A percentile compares a stretch with the other conserved stretches of the same genome.
Evolutionary conservation across 345 rosid genomes (phyloP).

Genomic region (Garcia nutans): DNA sequence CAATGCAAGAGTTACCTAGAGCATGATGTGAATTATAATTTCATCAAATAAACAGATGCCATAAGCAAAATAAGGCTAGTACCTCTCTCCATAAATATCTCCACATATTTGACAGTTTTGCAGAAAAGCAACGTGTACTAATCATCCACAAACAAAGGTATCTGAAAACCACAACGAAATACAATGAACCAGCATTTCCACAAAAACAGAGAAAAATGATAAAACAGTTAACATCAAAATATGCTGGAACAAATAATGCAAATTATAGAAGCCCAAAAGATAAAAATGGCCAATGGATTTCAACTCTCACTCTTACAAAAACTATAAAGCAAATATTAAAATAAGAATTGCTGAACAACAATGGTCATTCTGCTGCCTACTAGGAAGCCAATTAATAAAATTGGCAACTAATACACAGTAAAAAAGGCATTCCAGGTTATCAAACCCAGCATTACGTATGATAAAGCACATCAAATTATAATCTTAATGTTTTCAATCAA

Average conservation of each 20-base stretch:
- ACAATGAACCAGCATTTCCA: slow-evolving; percentile 12
- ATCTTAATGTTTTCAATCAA: background rate
- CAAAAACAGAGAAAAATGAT: background rate
- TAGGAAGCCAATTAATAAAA: background rate
- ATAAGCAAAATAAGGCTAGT: background rate
- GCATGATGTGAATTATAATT: background rate
- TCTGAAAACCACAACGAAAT: slow-evolving; percentile 18
- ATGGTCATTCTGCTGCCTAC: background rate
- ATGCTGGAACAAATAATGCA: background rate
- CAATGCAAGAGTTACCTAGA: background rate
- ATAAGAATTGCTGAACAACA: background rate
- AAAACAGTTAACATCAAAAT: background rate
- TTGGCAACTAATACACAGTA: slow-evolving; percentile 1
- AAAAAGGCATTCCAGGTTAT: background rate
- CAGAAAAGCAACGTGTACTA: slow-evolving; percentile 16
- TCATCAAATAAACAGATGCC: background rate
- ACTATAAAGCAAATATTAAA: slow-evolving; percentile 5
- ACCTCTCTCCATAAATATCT: slow-evolving; percentile 18
- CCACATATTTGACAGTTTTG: slow-evolving; percentile 1
- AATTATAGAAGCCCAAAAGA: slow-evolving; percentile 7
- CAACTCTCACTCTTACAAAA: background rate
- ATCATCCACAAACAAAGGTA: slow-evolving; percentile 10
- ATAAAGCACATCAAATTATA: background rate
- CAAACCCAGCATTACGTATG: background rate
- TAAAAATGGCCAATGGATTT: slow-evolving; percentile 11